Conservation (phyloP, 148 eudicot genomes). For the Cornus controversa region DNA sequence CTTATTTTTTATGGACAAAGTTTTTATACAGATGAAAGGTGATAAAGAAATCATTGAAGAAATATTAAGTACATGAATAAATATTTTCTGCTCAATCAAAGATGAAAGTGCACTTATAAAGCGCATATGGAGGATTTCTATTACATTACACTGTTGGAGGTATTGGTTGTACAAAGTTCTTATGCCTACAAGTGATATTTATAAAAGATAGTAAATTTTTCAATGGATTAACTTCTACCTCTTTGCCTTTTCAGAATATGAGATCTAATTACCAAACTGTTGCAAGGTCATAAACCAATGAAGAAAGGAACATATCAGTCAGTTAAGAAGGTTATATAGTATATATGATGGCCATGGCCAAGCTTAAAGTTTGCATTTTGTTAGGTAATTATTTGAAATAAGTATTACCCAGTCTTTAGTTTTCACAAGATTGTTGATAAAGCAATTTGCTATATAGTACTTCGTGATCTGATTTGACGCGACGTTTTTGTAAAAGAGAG, state of each 20-base stretch:
- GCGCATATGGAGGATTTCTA: slow-evolving; percentile 98
- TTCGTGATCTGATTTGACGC: no score
- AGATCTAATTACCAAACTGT: slow-evolving; percentile 62
- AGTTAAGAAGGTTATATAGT: slow-evolving; percentile 13
- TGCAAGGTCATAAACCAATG: slow-evolving; percentile 29
- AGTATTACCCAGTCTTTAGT: no score
- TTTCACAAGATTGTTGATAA: no score
- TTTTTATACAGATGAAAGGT: slow-evolving; percentile 76
- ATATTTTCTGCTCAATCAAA: slow-evolving; percentile 79
- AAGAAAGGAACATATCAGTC: slow-evolving; percentile 30
- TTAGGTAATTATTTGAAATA: not conserved
- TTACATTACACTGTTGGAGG: slow-evolving; percentile 84
- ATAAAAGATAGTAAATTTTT: no score
- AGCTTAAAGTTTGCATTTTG: not conserved
- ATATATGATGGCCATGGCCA: not conserved
- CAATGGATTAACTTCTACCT: not conserved
- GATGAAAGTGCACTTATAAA: slow-evolving; percentile 97
- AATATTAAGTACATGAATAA: slow-evolving; percentile 86
- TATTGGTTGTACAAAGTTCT: slow-evolving; percentile 12
- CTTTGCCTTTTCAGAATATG: slow-evolving; percentile 54
- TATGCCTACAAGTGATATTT: not conserved
- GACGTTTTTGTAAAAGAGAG: no score
- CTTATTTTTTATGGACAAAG: not conserved
- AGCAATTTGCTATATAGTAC: no score
- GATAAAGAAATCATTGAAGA: slow-evolving; percentile 84